Evolutionary conservation across 2,329 filamentous ascomycete species (phyloP).

Genomic region (Chalaropsis ovoidea): DNA sequence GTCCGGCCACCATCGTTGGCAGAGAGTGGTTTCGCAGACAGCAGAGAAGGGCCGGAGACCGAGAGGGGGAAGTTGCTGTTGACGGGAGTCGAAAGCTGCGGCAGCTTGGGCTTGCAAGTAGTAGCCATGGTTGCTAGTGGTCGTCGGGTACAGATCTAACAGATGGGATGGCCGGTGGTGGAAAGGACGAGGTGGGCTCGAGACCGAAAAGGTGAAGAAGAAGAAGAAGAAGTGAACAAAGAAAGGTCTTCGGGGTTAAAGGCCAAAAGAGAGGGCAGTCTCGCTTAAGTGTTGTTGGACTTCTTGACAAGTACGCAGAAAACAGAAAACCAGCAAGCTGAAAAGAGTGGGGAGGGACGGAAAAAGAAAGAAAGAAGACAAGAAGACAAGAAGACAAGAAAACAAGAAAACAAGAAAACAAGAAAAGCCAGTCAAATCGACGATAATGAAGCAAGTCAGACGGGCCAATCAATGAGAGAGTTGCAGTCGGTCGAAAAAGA

Average conservation of each 20-base stretch:
- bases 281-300: conserved; percentile 19
- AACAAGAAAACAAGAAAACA: not conserved
- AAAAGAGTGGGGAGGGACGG: conserved; percentile 21
- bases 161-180: not conserved
- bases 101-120: conserved; percentile 47
- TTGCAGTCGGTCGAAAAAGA: not conserved
- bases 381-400: conserved; percentile 14
- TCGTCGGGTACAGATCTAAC: not conserved
- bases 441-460: conserved; percentile 5
- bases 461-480: conserved; percentile 14
- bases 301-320: conserved; percentile 18
- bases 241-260: not conserved
- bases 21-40: conserved; percentile 41
- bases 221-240: conserved; percentile 15
- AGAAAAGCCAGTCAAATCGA: conserved; percentile 2
- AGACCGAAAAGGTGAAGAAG: conserved; percentile 15
- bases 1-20: conserved; percentile 59
- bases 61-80: conserved; percentile 53
- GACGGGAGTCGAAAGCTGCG: conserved; percentile 52
- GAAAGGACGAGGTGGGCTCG: not conserved
- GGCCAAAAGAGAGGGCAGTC: conserved; percentile 15
- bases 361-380: conserved; percentile 6
- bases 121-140: conserved; percentile 25
- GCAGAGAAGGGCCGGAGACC: conserved; percentile 57
- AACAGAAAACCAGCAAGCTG: conserved; percentile 20